phyloP scores from a whole-genome alignment of 2,329 filamentous ascomycete genomes.

The Neurospora sp. region DNA sequence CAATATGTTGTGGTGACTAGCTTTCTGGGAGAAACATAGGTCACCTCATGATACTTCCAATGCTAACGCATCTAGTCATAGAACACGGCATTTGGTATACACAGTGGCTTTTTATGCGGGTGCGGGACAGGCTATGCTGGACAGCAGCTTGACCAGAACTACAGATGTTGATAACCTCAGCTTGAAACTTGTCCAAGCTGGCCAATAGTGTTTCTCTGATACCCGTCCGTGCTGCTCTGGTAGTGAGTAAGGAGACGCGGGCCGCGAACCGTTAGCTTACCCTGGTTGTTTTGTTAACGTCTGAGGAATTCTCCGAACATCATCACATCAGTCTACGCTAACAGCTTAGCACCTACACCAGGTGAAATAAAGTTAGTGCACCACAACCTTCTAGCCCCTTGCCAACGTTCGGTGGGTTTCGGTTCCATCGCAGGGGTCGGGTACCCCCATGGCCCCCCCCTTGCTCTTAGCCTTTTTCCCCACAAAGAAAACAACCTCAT shows the following conservation, averaged over 20 bases:
- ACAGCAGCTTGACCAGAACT: neutral
- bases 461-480: neutral
- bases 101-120: neutral
- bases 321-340: neutral
- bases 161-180: neutral
- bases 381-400: neutral
- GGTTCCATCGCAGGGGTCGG: neutral
- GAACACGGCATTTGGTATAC: neutral
- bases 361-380: neutral
- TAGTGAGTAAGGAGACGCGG: neutral
- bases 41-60: neutral
- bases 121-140: neutral
- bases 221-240: neutral
- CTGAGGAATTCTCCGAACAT: conserved; percentile 15
- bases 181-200: neutral
- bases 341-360: neutral
- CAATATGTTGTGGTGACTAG: neutral
- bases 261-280: neutral
- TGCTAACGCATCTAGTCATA: neutral
- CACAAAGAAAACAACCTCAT: neutral
- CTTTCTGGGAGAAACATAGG: neutral
- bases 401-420: neutral
- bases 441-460: neutral
- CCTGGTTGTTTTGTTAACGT: conserved; percentile 5
- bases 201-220: neutral